Evolutionary conservation across 495 filamentous ascomycete species (phyloP).

Genomic region (Rhizodiscina lignyota): DNA sequence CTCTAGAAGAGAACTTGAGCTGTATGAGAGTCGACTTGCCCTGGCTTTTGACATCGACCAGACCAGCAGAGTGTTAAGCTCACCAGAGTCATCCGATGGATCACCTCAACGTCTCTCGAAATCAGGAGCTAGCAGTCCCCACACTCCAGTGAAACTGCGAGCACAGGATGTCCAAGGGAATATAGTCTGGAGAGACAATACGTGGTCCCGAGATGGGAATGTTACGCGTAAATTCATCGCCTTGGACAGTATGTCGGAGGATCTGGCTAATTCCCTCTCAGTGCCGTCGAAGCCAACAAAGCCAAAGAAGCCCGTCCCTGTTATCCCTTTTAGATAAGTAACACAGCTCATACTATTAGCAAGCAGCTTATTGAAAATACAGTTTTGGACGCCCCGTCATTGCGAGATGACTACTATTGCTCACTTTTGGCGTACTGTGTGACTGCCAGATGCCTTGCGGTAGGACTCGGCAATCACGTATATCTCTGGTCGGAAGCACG

Average conservation of each 20-base stretch:
- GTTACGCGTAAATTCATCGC: no score
- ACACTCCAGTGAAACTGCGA: no score
- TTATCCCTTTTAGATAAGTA: slow-evolving; percentile 61
- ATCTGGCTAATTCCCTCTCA: no score
- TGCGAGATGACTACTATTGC: slow-evolving; percentile 93
- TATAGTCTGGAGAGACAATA: no score
- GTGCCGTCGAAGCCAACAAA: slow-evolving; percentile 3
- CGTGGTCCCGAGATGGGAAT: no score
- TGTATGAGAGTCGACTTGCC: slow-evolving; percentile 63
- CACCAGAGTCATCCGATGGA: no score
- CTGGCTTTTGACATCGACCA: slow-evolving; percentile 71
- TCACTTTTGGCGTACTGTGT: slow-evolving; percentile 74
- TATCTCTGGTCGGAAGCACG: slow-evolving; percentile 77
- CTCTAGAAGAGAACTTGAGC: slow-evolving; percentile 41
- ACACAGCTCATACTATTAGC: neutral
- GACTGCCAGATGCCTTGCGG: slow-evolving; percentile 58
- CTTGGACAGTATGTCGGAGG: no score
- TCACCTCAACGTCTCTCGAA: no score
- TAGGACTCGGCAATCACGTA: slow-evolving; percentile 65
- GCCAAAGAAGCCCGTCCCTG: slow-evolving; percentile 31
- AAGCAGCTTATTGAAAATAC: slow-evolving; percentile 13
- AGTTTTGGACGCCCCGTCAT: slow-evolving; percentile 73
- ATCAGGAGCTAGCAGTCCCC: no score
- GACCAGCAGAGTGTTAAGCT: slow-evolving; percentile 39
- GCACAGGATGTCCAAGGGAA: no score